phyloP scores from a whole-genome alignment of 176 grass and related monocot genomes.

The Pharus latifolius region DNA sequence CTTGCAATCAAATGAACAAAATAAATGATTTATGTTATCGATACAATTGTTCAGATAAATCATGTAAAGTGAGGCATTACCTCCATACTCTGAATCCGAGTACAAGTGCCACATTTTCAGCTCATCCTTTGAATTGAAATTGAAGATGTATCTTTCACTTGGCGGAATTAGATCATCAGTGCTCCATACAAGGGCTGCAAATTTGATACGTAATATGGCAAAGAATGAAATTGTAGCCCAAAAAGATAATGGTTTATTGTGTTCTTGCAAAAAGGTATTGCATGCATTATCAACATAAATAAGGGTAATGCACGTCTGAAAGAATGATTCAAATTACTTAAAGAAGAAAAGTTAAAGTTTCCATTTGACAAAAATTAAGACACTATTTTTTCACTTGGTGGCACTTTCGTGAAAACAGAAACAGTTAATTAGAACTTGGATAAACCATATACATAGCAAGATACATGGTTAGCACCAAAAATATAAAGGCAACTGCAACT shows the following conservation, averaged over 20 bases:
- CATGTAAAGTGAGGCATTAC: slow-evolving; percentile 24
- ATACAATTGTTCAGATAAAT: neutral
- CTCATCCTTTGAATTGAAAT: slow-evolving; percentile 76
- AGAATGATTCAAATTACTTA: neutral
- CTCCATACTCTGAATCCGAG: slow-evolving; percentile 87
- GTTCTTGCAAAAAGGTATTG: neutral
- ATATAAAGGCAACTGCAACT: neutral
- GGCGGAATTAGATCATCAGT: slow-evolving; percentile 81
- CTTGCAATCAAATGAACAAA: neutral
- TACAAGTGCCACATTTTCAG: slow-evolving; percentile 90
- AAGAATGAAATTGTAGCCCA: neutral
- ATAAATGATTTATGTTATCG: neutral
- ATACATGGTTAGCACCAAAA: neutral
- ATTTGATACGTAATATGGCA: neutral
- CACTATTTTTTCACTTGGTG: neutral
- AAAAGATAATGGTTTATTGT: neutral
- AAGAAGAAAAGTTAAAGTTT: neutral
- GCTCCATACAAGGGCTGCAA: slow-evolving; percentile 55
- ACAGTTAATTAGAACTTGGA: neutral
- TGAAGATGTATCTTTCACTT: slow-evolving; percentile 72
- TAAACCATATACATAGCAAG: neutral
- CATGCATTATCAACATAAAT: neutral
- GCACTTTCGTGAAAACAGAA: neutral
- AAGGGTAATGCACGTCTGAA: neutral
- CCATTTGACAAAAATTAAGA: neutral